These are phyloP conservation scores for Gossypium sturtianum DNA, from an alignment of 345 rosid species.

Conservation along the genomic window DNA sequence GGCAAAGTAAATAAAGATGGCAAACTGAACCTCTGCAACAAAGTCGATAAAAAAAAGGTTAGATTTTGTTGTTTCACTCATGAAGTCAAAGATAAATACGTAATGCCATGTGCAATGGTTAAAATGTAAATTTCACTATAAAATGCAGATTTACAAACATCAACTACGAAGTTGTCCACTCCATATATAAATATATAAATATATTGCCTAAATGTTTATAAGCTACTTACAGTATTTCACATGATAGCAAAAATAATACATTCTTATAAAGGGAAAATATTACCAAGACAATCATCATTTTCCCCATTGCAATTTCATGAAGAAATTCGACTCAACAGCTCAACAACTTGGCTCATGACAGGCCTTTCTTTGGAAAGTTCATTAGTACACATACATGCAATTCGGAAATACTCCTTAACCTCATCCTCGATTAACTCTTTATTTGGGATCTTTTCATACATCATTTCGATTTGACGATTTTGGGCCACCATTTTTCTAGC, in stretches of 20 bases:
- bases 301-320: constrained; percentile 5
- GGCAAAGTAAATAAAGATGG: not conserved
- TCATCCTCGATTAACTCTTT: constrained; percentile 23
- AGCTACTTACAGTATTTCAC: not conserved
- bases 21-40: not conserved
- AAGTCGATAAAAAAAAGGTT: not conserved
- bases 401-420: constrained; percentile 50
- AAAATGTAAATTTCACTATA: not conserved
- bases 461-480: constrained; percentile 44
- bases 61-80: not conserved
- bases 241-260: not conserved
- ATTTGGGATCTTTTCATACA: constrained; percentile 22
- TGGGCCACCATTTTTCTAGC: constrained; percentile 33
- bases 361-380: constrained; percentile 49
- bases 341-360: constrained; percentile 41
- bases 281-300: not conserved
- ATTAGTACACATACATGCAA: constrained; percentile 50
- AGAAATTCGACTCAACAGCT: constrained; percentile 16
- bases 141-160: not conserved
- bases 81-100: not conserved
- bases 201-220: not conserved
- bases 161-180: not conserved
- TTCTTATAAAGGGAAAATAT: not conserved
- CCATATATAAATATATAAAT: not conserved
- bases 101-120: not conserved